Evolutionary conservation across 441 rosid genomes (phyloP).

Genomic region (Macaranga tanarius): DNA sequence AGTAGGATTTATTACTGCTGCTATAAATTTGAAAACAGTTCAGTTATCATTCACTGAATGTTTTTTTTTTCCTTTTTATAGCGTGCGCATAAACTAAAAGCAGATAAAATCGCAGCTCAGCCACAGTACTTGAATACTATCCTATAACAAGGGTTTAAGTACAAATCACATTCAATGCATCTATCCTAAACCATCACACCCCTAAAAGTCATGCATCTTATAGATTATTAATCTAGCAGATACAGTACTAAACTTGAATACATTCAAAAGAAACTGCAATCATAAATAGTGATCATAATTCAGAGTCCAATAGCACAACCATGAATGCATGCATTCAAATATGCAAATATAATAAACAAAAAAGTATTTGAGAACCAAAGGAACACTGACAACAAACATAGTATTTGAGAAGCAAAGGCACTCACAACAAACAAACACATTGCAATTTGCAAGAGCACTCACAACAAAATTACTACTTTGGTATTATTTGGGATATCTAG

Average conservation of each 20-base stretch:
- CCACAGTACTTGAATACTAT: background rate
- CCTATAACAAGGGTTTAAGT: background rate
- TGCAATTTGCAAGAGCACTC: too few relatives aligned
- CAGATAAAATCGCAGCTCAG: background rate
- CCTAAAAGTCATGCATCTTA: background rate
- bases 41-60: background rate
- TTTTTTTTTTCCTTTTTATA: background rate
- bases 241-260: background rate
- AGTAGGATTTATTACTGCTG: background rate
- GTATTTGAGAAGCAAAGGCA: background rate
- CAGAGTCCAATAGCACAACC: too few relatives aligned
- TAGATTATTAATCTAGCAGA: background rate
- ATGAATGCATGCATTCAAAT: background rate
- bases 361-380: background rate
- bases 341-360: background rate
- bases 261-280: background rate
- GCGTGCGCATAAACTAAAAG: background rate
- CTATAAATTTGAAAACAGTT: background rate
- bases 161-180: background rate
- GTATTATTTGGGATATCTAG: background rate
- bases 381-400: background rate
- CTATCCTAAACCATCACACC: background rate
- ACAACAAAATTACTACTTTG: background rate
- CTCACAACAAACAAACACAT: background rate
- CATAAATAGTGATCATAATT: too few relatives aligned